These are phyloP conservation scores for Hymenoscyphus linearis DNA, from an alignment of 2,329 filamentous ascomycete species.

Conservation along the genomic window DNA sequence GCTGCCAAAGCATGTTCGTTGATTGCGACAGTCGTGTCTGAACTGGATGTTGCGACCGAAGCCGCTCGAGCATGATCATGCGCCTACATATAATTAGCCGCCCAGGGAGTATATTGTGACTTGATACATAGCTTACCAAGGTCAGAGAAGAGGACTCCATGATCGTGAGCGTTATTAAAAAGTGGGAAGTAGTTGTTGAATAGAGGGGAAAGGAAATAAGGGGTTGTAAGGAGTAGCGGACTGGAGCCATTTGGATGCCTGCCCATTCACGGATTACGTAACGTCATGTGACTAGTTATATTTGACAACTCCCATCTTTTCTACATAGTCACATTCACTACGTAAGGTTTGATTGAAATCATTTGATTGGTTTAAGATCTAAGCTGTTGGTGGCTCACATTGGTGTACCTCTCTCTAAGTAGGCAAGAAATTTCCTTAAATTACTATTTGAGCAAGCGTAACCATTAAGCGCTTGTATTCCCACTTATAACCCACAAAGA, in stretches of 20 bases:
- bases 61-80: constrained; percentile 87
- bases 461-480: no score
- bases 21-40: constrained; percentile 74
- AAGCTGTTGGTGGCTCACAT: no score
- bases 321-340: no score
- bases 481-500: no score
- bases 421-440: no score
- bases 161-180: constrained; percentile 13
- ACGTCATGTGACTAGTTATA: not conserved
- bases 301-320: no score
- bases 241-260: not conserved
- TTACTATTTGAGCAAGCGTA: no score
- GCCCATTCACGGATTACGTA: not conserved
- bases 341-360: no score
- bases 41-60: constrained; percentile 61
- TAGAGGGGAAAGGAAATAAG: not conserved
- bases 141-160: constrained; percentile 70
- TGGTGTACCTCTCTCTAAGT: no score
- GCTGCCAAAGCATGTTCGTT: constrained; percentile 86
- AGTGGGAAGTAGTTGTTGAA: not conserved
- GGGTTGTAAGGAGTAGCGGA: not conserved
- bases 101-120: not conserved
- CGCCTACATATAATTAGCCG: constrained; percentile 48
- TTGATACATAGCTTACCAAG: constrained; percentile 42
- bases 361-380: no score